These are phyloP conservation scores for Cercospora beticola DNA, from an alignment of 2,329 filamentous ascomycete genomes.

Conservation along the genomic window DNA sequence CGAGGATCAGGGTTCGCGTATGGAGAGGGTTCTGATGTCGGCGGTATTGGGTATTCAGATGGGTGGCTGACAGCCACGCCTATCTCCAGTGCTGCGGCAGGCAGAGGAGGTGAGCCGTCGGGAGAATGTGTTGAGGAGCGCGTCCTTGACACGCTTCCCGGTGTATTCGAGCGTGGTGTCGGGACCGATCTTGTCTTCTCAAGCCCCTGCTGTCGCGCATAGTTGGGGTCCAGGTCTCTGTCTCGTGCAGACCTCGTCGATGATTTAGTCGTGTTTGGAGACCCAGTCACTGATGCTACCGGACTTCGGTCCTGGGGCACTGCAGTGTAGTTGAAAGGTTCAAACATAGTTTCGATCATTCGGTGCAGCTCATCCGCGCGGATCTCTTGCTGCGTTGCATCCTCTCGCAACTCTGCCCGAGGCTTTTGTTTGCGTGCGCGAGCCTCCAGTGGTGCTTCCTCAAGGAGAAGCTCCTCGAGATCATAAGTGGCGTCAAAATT, in stretches of 20 bases:
- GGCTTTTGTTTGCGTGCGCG: slow-evolving; percentile 91
- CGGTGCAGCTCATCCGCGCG: slow-evolving; percentile 89
- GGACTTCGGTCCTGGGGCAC: slow-evolving; percentile 67
- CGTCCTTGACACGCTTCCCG: slow-evolving; percentile 40
- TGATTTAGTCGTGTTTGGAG: slow-evolving; percentile 11
- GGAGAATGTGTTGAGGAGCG: slow-evolving; percentile 50
- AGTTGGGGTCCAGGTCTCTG: slow-evolving; percentile 8
- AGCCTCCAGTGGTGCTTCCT: slow-evolving; percentile 92
- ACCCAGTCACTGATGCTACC: slow-evolving; percentile 15
- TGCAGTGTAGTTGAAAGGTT: slow-evolving; percentile 90
- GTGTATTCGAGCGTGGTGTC: slow-evolving; percentile 40
- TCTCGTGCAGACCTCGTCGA: slow-evolving; percentile 21
- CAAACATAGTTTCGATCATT: slow-evolving; percentile 91
- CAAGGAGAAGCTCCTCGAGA: slow-evolving; percentile 85
- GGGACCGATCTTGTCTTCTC: slow-evolving; percentile 31
- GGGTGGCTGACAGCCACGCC: slow-evolving; percentile 19
- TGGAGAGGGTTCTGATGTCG: slow-evolving; percentile 18
- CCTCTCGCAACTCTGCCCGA: slow-evolving; percentile 83
- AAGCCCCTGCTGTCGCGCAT: slow-evolving; percentile 11
- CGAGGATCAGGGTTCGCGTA: slow-evolving; percentile 12
- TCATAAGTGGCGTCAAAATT: slow-evolving; percentile 99
- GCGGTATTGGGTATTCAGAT: slow-evolving; percentile 32
- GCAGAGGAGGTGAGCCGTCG: slow-evolving; percentile 49
- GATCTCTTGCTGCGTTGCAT: slow-evolving; percentile 93
- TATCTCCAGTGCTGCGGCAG: slow-evolving; percentile 27